Evolutionary conservation across 2,329 filamentous ascomycete species (phyloP).

Genomic region (Fusarium compactum): DNA sequence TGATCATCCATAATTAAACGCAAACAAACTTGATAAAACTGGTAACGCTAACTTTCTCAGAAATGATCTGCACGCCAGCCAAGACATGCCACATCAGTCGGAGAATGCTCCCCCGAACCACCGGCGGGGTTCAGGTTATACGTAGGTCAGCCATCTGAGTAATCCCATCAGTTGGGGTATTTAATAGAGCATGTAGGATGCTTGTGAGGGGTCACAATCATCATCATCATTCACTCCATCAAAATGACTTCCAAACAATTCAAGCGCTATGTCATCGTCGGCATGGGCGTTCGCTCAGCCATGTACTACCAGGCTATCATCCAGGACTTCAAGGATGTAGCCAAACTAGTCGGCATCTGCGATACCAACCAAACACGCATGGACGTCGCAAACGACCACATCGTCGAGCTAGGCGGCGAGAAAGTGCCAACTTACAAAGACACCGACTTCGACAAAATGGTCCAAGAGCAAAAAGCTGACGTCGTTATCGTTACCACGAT

Average conservation of each 20-base stretch:
- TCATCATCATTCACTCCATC: neutral
- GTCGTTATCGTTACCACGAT: conserved; percentile 73
- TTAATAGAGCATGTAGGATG: neutral
- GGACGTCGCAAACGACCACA: conserved; percentile 64
- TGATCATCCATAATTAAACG: neutral
- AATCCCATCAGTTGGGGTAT: conserved; percentile 15
- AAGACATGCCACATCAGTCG: conserved; percentile 26
- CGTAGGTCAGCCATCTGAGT: conserved; percentile 6
- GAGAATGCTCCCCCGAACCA: conserved; percentile 20
- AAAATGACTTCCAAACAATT: conserved; percentile 27
- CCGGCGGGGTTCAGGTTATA: conserved; percentile 16
- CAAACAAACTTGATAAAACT: conserved; percentile 18
- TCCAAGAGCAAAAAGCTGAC: conserved; percentile 66
- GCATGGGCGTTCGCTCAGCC: conserved; percentile 67
- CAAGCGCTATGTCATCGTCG: conserved; percentile 67
- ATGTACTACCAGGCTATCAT: conserved; percentile 72
- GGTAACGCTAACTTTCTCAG: conserved; percentile 10
- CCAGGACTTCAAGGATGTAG: conserved; percentile 60
- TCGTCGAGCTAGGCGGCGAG: conserved; percentile 60
- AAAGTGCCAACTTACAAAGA: conserved; percentile 67
- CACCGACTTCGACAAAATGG: conserved; percentile 68
- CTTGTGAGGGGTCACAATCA: neutral
- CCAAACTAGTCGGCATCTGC: conserved; percentile 67
- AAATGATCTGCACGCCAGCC: conserved; percentile 25
- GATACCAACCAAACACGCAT: conserved; percentile 72